Evolutionary conservation across 768 basidiomycete species (phyloP).

Genomic region (Hygrophorus pudorinus): DNA sequence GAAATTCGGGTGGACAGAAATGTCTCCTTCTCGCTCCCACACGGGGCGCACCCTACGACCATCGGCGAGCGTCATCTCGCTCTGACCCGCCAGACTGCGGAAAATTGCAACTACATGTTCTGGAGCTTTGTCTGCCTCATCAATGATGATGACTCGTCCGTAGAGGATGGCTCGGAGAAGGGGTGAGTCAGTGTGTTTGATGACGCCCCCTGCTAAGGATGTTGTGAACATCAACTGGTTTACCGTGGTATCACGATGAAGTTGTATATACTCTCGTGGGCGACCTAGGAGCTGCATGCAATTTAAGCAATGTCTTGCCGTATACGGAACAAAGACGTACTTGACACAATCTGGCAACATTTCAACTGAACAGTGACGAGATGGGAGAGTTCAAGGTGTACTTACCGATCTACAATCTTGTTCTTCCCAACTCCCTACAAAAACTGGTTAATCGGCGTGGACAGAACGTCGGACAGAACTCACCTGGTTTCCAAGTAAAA

Average conservation of each 20-base stretch:
- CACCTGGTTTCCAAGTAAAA: conserved; percentile 60
- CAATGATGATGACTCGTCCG: conserved; percentile 59
- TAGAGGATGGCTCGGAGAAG: conserved; percentile 51
- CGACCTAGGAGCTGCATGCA: conserved; percentile 40
- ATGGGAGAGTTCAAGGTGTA: not conserved
- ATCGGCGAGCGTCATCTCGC: conserved; percentile 54
- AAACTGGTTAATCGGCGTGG: not conserved
- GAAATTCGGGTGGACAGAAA: conserved; percentile 55
- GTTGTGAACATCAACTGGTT: conserved; percentile 66
- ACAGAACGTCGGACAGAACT: not conserved
- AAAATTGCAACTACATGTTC: conserved; percentile 68
- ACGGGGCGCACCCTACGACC: conserved; percentile 43
- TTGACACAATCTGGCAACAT: conserved; percentile 38
- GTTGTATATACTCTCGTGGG: conserved; percentile 60
- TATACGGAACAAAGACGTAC: conserved; percentile 19
- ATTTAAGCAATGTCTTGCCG: conserved; percentile 1
- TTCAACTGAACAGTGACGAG: not conserved
- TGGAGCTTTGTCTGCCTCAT: conserved; percentile 66
- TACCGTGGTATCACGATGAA: conserved; percentile 62
- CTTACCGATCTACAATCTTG: conserved; percentile 54
- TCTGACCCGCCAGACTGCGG: conserved; percentile 56
- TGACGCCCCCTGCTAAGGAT: conserved; percentile 43
- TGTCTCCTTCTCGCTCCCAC: conserved; percentile 39
- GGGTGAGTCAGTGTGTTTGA: conserved; percentile 56
- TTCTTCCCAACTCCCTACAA: conserved; percentile 60